Evolutionary conservation across 176 grass and related monocot genomes (phyloP).

Genomic region (Carex parvula): DNA sequence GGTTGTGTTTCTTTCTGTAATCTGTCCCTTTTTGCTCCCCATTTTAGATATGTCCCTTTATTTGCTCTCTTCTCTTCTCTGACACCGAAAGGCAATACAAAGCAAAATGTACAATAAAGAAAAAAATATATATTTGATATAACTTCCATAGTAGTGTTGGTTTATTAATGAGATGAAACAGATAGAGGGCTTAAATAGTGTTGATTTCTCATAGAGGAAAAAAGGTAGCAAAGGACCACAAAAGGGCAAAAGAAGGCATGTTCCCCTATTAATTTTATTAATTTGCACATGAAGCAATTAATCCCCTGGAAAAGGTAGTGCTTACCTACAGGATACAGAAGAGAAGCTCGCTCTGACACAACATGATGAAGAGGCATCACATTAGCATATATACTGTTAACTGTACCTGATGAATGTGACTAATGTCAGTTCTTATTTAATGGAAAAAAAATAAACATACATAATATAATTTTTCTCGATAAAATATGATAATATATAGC

Average conservation of each 20-base stretch:
- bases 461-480: not conserved
- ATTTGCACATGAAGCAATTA: not conserved
- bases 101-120: not conserved
- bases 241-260: not conserved
- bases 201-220: not conserved
- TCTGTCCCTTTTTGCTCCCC: conserved; percentile 1
- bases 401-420: not conserved
- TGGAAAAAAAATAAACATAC: not conserved
- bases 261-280: not conserved
- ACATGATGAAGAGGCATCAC: not conserved
- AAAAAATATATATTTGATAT: not conserved
- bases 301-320: not conserved
- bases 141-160: not conserved
- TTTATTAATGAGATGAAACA: not conserved
- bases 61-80: not conserved
- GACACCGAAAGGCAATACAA: not conserved
- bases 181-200: too few relatives aligned
- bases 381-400: not conserved
- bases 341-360: not conserved
- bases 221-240: not conserved
- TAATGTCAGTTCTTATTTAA: not conserved
- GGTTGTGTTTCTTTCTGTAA: not conserved
- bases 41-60: not conserved
- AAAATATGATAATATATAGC: not conserved
- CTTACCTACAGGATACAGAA: not conserved